phyloP scores from a whole-genome alignment of 345 rosid species.

The Hypericum perforatum region DNA sequence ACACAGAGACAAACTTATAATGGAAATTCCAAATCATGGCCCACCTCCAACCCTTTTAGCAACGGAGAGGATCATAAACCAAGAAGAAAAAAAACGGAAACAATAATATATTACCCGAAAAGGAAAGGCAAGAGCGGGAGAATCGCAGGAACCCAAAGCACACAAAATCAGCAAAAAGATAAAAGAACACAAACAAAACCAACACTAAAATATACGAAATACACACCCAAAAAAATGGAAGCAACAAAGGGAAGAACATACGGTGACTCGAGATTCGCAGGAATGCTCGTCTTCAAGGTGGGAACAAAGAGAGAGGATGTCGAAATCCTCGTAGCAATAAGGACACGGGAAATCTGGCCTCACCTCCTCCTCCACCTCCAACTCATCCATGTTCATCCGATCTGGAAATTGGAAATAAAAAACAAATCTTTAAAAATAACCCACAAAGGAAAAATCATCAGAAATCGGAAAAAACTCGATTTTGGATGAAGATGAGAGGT shows the following conservation, averaged over 20 bases:
- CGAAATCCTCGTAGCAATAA: slow-evolving; percentile 53
- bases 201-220: too few relatives aligned
- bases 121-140: too few relatives aligned
- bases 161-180: too few relatives aligned
- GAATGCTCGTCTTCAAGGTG: slow-evolving; percentile 62
- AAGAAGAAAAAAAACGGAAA: too few relatives aligned
- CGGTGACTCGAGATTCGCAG: slow-evolving; percentile 40
- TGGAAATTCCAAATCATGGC: too few relatives aligned
- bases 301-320: slow-evolving; percentile 41
- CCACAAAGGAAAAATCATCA: neutral
- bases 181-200: too few relatives aligned
- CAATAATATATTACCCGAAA: too few relatives aligned
- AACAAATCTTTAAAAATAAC: neutral
- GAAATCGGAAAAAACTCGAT: neutral
- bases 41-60: too few relatives aligned
- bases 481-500: neutral
- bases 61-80: too few relatives aligned
- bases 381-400: slow-evolving; percentile 47
- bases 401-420: slow-evolving; percentile 14
- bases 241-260: slow-evolving; percentile 11
- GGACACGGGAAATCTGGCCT: slow-evolving; percentile 47
- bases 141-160: too few relatives aligned
- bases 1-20: too few relatives aligned
- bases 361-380: slow-evolving; percentile 47
- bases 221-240: neutral